A percentile compares a stretch with the other conserved stretches of the same genome.
These are phyloP conservation scores for Primulina huaijiensis DNA, from an alignment of 257 asterid genomes.

Conservation along the genomic window DNA sequence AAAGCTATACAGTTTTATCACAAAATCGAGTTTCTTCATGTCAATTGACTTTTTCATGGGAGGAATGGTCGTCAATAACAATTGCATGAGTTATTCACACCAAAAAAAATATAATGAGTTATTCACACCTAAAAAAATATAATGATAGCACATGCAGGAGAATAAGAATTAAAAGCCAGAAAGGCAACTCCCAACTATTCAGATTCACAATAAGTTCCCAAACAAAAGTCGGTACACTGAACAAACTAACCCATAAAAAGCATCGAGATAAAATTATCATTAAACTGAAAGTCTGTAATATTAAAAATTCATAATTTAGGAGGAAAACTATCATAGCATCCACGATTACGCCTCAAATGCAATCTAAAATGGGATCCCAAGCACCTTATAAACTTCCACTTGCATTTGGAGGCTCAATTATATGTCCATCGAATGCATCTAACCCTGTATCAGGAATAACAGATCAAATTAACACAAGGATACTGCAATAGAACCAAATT, in stretches of 20 bases:
- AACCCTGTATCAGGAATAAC: constrained; percentile 42
- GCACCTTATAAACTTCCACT: constrained; percentile 32
- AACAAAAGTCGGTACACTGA: constrained; percentile 7
- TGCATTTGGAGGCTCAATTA: constrained; percentile 30
- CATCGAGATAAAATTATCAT: background rate
- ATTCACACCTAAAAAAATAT: background rate
- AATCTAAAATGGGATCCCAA: constrained; percentile 38
- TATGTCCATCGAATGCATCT: constrained; percentile 32
- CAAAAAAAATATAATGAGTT: background rate
- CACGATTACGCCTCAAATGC: constrained; percentile 44
- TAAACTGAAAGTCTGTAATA: constrained; percentile 28
- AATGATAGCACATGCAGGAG: background rate
- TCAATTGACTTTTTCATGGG: background rate
- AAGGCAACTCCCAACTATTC: background rate
- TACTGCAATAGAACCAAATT: constrained; percentile 11
- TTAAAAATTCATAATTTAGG: background rate
- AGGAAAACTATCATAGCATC: constrained; percentile 12
- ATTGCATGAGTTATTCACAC: background rate
- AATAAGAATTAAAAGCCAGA: background rate
- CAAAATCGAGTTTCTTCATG: background rate
- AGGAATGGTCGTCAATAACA: background rate
- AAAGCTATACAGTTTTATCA: background rate
- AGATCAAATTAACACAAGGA: constrained; percentile 6
- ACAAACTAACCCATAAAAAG: background rate
- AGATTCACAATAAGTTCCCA: background rate